phyloP scores from a whole-genome alignment of 495 filamentous ascomycete species.

The Astrothelium macrocarpum region DNA sequence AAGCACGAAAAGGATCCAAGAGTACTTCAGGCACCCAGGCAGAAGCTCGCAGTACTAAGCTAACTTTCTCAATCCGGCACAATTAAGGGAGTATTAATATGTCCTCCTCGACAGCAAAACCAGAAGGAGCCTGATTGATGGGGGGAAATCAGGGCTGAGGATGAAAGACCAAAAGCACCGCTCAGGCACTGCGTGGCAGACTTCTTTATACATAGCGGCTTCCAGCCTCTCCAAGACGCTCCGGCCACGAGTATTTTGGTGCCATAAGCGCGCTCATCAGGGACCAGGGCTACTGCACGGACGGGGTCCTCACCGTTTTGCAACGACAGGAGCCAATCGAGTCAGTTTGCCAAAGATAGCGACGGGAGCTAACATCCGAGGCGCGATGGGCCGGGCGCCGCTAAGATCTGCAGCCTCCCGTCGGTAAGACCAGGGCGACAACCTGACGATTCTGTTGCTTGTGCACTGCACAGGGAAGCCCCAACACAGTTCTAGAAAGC shows the following conservation, averaged over 20 bases:
- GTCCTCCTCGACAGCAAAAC: background rate
- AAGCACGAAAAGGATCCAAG: background rate
- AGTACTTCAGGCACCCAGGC: background rate
- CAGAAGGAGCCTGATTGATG: background rate
- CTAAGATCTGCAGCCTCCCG: slow-evolving; percentile 5
- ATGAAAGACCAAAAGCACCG: background rate
- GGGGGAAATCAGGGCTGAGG: background rate
- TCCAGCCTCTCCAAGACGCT: background rate
- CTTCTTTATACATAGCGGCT: background rate
- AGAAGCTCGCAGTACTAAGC: background rate
- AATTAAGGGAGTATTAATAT: slow-evolving; percentile 2
- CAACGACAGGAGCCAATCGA: background rate
- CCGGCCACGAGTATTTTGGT: background rate
- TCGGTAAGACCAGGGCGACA: background rate
- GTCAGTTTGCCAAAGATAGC: background rate
- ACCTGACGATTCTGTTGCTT: background rate
- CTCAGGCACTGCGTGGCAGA: background rate
- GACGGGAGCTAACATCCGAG: background rate
- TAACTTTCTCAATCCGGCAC: background rate
- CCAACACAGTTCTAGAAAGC: background rate
- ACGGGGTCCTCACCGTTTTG: background rate
- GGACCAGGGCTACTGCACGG: background rate
- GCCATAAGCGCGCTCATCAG: background rate
- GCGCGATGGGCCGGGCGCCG: background rate
- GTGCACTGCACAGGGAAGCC: background rate